Base-by-base conservation (phyloP, 495 filamentous ascomycete species). In the Penicillium dipodomyicola region DNA sequence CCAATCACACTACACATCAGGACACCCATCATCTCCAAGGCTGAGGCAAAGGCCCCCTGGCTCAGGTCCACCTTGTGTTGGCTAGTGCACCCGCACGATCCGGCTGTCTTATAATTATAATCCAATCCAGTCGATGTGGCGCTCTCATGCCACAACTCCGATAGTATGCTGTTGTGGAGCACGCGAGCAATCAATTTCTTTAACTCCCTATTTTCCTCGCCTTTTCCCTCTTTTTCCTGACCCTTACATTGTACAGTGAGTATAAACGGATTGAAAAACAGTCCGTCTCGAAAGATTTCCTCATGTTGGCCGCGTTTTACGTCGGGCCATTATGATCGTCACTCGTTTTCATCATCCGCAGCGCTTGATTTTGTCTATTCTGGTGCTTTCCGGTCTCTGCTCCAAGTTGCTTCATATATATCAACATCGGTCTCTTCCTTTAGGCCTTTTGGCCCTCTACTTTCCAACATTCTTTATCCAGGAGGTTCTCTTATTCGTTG, bases 391-490 rank as follows among this genome's bases (percentile, higher is more conserved):
- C 35, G 50, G 51, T 33, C 44, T 65, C 30, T 52, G 51, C 46
- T 62, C 63, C 49, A 65, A 65, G 30, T 45, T 58, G 11, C 42
- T 65, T 12, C 59, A 59, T 35, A 44, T 65, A 46, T 56, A 56
- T 40, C 63, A 59, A 33, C 63, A 65, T 51, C 59, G 54, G 33
- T 52, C 46, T 5, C 42, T 60, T 37, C 48, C 45, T 2, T 25
- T 35, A 11, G 44, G 29, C 37, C 51, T 58, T 19, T 54, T 65
- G 27, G 50, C 54, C 2, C 23, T 65, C n/a, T 65, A 65, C 51
- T 58, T 65, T 15, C 59, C 60, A 1, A 62, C 63, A 5, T 63
- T 65, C 46, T 65, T 65, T 54, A 44, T 65, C 29, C 44, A 52
- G 14, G 63, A 65, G 35, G 25, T 44, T 9, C 37, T 62, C 12